phyloP scores from a whole-genome alignment of 768 basidiomycete species.

The Lentinula lateritia region DNA sequence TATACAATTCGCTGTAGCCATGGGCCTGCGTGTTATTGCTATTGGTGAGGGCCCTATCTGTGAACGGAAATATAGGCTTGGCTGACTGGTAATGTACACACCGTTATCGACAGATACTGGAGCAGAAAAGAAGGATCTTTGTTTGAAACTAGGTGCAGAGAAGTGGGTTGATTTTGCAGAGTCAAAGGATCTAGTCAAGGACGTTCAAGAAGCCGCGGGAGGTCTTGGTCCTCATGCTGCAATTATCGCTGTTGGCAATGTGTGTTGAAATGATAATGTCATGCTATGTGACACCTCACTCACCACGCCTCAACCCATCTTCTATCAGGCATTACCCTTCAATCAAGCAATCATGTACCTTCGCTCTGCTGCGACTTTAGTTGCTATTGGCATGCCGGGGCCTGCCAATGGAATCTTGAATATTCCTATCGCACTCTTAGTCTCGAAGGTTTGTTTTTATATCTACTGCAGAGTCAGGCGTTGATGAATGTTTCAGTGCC shows the following conservation, averaged over 20 bases:
- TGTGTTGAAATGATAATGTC: conserved; percentile 13
- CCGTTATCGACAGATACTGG: conserved; percentile 54
- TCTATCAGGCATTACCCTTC: conserved; percentile 13
- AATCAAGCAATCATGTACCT: conserved; percentile 65
- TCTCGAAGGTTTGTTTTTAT: conserved; percentile 24
- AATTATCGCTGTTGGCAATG: conserved; percentile 51
- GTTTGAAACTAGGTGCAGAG: conserved; percentile 49
- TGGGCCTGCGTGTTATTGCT: conserved; percentile 65
- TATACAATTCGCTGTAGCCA: conserved; percentile 73
- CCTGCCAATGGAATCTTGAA: conserved; percentile 39
- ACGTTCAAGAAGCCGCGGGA: conserved; percentile 41
- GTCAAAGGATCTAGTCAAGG: conserved; percentile 42
- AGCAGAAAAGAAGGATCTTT: conserved; percentile 55
- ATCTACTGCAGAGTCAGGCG: background rate
- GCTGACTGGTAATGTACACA: no score
- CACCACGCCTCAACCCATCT: background rate
- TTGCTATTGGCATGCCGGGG: conserved; percentile 64
- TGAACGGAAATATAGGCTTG: background rate
- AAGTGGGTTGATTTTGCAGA: conserved; percentile 58
- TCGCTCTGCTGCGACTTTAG: conserved; percentile 60
- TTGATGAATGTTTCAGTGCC: conserved; percentile 23
- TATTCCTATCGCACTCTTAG: conserved; percentile 39
- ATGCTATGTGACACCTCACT: background rate
- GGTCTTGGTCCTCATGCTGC: conserved; percentile 68
- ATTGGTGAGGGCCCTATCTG: conserved; percentile 25